Percentiles rank a stretch among this genome's conserved stretches.
phyloP scores from a whole-genome alignment of 768 basidiomycete species.

The Tylopilus felleus region DNA sequence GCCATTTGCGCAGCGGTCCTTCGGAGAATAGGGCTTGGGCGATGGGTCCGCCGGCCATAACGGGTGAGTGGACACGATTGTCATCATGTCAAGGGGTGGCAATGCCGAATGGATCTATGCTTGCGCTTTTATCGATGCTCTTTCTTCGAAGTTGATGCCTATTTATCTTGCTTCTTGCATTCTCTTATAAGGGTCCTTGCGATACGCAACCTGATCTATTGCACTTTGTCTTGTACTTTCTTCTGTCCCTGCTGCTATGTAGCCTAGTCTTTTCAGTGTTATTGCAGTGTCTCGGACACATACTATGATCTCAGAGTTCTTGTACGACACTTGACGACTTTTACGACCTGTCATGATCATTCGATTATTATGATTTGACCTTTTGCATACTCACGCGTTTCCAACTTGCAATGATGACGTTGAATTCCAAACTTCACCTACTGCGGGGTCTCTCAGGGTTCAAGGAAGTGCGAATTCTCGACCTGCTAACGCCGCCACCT shows the following conservation, averaged over 20 bases:
- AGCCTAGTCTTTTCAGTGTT: not conserved
- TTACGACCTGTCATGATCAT: not conserved
- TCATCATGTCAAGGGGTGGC: not conserved
- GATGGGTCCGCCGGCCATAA: constrained; percentile 24
- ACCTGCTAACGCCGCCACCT: too few relatives aligned
- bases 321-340: not conserved
- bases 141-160: not conserved
- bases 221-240: not conserved
- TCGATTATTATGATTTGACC: not conserved
- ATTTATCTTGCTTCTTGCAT: not conserved
- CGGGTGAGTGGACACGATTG: not conserved
- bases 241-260: not conserved
- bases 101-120: not conserved
- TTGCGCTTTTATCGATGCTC: not conserved
- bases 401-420: not conserved
- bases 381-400: not conserved
- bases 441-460: too few relatives aligned
- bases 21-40: constrained; percentile 24
- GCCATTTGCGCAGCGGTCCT: constrained; percentile 26
- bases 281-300: not conserved
- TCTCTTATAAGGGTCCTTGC: not conserved
- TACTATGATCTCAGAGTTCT: not conserved
- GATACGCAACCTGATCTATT: not conserved
- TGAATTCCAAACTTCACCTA: not conserved
- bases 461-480: too few relatives aligned